Evolutionary conservation across 257 asterid species (phyloP).

Genomic region (Anisodus tanguticus): DNA sequence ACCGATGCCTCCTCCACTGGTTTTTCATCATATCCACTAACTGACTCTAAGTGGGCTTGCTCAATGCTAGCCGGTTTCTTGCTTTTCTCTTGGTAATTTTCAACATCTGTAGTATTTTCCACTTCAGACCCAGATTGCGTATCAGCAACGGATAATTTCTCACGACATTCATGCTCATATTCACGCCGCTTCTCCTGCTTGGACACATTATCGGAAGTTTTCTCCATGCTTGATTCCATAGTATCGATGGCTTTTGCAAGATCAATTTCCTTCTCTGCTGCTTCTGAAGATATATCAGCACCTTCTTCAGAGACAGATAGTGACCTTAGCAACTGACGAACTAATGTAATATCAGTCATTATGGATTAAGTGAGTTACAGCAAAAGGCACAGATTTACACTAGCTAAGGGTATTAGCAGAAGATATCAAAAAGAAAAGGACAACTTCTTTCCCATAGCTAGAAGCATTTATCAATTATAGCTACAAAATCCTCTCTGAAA

Average conservation of each 20-base stretch:
- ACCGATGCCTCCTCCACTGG: slow-evolving; percentile 62
- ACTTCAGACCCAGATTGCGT: slow-evolving; percentile 43
- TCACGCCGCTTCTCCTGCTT: slow-evolving; percentile 68
- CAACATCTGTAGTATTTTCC: slow-evolving; percentile 34
- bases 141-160: slow-evolving; percentile 59
- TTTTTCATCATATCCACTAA: slow-evolving; percentile 53
- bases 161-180: slow-evolving; percentile 71
- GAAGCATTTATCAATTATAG: slow-evolving; percentile 10
- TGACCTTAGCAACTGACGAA: slow-evolving; percentile 68
- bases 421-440: background rate
- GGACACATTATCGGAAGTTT: slow-evolving; percentile 48
- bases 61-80: slow-evolving; percentile 47
- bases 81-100: slow-evolving; percentile 43
- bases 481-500: background rate
- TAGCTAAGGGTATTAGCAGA: background rate
- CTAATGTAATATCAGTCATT: slow-evolving; percentile 20
- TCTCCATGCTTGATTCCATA: slow-evolving; percentile 72
- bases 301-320: slow-evolving; percentile 74
- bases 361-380: slow-evolving; percentile 31
- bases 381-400: slow-evolving; percentile 32
- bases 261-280: slow-evolving; percentile 61
- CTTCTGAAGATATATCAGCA: slow-evolving; percentile 53
- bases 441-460: background rate
- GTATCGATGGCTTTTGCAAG: slow-evolving; percentile 67
- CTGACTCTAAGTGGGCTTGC: slow-evolving; percentile 43